Percentiles rank a stretch among this genome's conserved stretches.
These are phyloP conservation scores for Trametes cubensis DNA, from an alignment of 768 basidiomycete species.

Conservation along the genomic window DNA sequence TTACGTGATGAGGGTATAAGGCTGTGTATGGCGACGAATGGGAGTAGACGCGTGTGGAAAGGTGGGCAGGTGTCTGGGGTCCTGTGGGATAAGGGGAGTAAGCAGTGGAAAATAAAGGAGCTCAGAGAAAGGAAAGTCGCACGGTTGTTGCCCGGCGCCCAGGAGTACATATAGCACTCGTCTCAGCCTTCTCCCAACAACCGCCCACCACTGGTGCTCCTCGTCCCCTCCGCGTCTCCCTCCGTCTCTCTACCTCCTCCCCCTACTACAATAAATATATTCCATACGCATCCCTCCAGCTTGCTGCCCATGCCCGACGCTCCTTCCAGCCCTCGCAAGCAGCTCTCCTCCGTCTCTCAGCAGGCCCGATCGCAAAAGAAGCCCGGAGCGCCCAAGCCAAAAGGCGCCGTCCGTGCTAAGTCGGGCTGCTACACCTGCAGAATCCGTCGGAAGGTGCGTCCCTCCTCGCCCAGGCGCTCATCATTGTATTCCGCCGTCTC, in stretches of 20 bases:
- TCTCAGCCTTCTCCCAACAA: constrained; percentile 33
- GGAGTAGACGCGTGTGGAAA: constrained; percentile 12
- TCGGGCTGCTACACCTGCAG: constrained; percentile 89
- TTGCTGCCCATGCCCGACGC: constrained; percentile 37
- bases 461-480: constrained; percentile 18
- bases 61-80: constrained; percentile 22
- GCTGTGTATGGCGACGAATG: constrained; percentile 13
- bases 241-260: constrained; percentile 1
- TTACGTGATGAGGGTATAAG: constrained; percentile 20
- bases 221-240: constrained; percentile 22
- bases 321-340: constrained; percentile 37
- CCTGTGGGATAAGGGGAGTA: constrained; percentile 17
- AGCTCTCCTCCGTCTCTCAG: constrained; percentile 36
- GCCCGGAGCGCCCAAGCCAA: constrained; percentile 66
- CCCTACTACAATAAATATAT: constrained; percentile 7
- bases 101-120: constrained; percentile 25
- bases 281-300: constrained; percentile 21
- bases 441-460: constrained; percentile 75
- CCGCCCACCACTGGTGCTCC: constrained; percentile 24
- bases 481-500: constrained; percentile 22
- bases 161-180: constrained; percentile 40
- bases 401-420: constrained; percentile 84
- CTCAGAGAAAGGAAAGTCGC: constrained; percentile 26
- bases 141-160: constrained; percentile 31
- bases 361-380: constrained; percentile 39